Percentiles rank a stretch among this genome's conserved stretches.
Conservation (phyloP, 2,329 filamentous ascomycete genomes). For the Metarhizium brunneum region DNA sequence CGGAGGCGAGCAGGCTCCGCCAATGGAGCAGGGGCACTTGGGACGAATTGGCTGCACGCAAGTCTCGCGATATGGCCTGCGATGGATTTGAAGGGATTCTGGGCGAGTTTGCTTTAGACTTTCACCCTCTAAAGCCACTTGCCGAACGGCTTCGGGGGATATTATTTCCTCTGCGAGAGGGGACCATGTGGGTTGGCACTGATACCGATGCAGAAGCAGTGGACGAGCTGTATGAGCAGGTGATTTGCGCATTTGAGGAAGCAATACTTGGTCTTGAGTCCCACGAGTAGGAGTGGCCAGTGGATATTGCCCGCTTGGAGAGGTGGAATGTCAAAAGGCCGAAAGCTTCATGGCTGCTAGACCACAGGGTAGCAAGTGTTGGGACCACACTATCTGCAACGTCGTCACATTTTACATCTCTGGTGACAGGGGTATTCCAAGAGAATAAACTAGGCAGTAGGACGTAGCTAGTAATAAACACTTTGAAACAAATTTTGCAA, state of each 20-base stretch:
- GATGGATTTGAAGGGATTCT: slow-evolving; percentile 9
- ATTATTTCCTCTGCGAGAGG: slow-evolving; percentile 10
- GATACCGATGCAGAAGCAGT: slow-evolving; percentile 8
- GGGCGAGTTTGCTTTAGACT: slow-evolving; percentile 11
- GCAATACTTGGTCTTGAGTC: slow-evolving; percentile 1
- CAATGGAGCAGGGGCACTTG: slow-evolving; percentile 8
- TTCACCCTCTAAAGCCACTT: slow-evolving; percentile 10
- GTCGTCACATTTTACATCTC: too few species aligned
- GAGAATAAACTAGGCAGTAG: too few species aligned
- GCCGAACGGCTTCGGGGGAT: slow-evolving; percentile 11
- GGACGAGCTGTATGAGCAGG: slow-evolving; percentile 11
- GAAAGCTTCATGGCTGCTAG: too few species aligned
- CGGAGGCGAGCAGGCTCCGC: slow-evolving; percentile 9
- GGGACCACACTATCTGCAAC: too few species aligned
- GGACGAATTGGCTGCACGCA: slow-evolving; percentile 6
- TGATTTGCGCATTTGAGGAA: slow-evolving; percentile 9
- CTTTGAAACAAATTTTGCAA: too few species aligned
- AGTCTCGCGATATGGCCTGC: slow-evolving; percentile 5
- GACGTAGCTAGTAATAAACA: too few species aligned
- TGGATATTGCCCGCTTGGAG: too few species aligned
- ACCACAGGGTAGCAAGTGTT: too few species aligned
- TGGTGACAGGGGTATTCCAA: too few species aligned
- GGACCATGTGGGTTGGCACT: slow-evolving; percentile 10
- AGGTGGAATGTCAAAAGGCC: too few species aligned
- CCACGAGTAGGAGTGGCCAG: too few species aligned